Evolutionary conservation across 495 filamentous ascomycete species (phyloP), one percentile per base, ranked within the genome.

Genomic region (Podospora bellae-mahoneyi): DNA sequence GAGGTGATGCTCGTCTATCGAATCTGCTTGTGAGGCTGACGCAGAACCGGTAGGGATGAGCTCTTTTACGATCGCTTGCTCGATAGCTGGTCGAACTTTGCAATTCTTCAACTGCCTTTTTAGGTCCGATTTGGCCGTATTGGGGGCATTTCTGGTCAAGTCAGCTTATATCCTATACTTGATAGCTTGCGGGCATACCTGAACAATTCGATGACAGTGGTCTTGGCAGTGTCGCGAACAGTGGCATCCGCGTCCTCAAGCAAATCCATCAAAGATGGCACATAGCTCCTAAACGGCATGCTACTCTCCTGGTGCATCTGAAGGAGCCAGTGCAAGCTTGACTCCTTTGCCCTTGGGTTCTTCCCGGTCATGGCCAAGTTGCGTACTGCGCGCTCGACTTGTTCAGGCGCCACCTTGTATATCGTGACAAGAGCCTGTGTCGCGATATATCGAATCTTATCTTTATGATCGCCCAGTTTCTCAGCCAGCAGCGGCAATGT

Each of bases 161-260:
- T 58, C n/a, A 58, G 55, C 55, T 90, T 92, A 28, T 54, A 26
- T 18, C 39, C 62, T 34, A 19, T 64, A 77, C 68, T 77, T 71
- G 64, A 3, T 18, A 32, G 9, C 4, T 16, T 9, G 10, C 1
- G 16, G 18, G 23, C 85, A 65, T 82, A 94, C 91, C 81, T 83
- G 76, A 98, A 98, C 23, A 98, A 83, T 66, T 94, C 91, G 55
- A 97, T 89, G 55, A 96, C 87, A 2, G 90, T 88, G 23, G 81
- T 79, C 79, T 96, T 96, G 30, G 94, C 92, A 39, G 86, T 84
- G 68, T 97, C 92, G 76, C 94, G 86, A 60, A 98, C 93, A 73
- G 85, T 86, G 62, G 88, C 88, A 76, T 97, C 95, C 7, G 94
- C 89, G 78, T 97, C 92, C 77, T 98, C 94, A 28, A 98, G 81